Evolutionary conservation across 208 protist genomes (phyloP), one percentile per base, ranked within the genome.

Genomic region (Sergeia podlipaevii): DNA sequence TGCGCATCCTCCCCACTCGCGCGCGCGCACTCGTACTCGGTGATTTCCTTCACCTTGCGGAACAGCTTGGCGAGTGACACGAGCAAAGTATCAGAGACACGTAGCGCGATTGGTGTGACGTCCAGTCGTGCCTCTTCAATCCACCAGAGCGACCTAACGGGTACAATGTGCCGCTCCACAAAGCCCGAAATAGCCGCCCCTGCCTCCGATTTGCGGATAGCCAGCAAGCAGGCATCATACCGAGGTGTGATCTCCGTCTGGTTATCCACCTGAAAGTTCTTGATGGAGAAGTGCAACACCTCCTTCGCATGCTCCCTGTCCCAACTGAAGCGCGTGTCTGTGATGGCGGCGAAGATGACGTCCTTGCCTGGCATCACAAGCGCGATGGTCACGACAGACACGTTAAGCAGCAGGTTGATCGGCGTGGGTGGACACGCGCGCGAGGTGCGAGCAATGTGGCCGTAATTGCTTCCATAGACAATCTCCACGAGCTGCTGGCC

Each of bases 221-320:
- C 69, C n/a, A 89, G 43, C 17, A 89, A 17, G 53, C 72, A 83
- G 13, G 83, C 79, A 23, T 85, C 78, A 71, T 89, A 91, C 32
- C 65, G 52, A 13, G 89, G 89, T 32, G 74, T 71, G 21, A 76
- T 55, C 68, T 96, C 84, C 18, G 75, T 80, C 57, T 93, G 82
- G 59, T 96, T 96, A 55, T 96, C 89, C 13, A 93, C 61, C 66
- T 96, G 89, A 52, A 89, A 88, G 56, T 91, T 93, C 43, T 74
- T 61, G 1, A 96, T 46, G 54, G 77, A 85, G 54, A 91, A 82
- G 41, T 71, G 56, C 15, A 72, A 43, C 32, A 54, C 23, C 63
- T 95, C 84, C 26, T 64, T 70, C 17, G 55, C 48, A 24, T 65
- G 63, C 24, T 74, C 34, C 10, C 84, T 67, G 36, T 71, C 66